These are phyloP conservation scores for Plasmodium reichenowi DNA, from an alignment of 169 alveolate species.

Conservation along the genomic window DNA sequence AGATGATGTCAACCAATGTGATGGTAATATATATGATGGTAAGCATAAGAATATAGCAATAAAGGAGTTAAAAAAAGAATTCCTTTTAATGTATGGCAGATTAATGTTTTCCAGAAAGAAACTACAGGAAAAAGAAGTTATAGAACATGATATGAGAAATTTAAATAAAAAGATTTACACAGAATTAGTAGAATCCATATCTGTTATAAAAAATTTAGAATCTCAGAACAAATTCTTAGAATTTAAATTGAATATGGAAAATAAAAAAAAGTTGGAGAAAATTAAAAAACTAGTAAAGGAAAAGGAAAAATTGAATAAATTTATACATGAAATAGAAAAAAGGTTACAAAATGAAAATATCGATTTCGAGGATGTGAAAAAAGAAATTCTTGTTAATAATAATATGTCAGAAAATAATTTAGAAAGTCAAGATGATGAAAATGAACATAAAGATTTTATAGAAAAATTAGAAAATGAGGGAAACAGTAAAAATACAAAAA, in stretches of 20 bases:
- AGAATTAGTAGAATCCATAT: conserved; percentile 82
- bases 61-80: conserved; percentile 80
- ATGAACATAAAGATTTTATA: background rate
- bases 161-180: conserved; percentile 79
- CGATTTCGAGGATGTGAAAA: conserved; percentile 36
- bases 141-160: conserved; percentile 81
- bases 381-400: conserved; percentile 52
- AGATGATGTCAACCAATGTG: no score
- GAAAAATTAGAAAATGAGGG: conserved; percentile 16
- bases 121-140: conserved; percentile 82
- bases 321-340: conserved; percentile 45
- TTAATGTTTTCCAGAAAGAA: conserved; percentile 75
- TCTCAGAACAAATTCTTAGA: conserved; percentile 67
- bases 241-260: conserved; percentile 48
- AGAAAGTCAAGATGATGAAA: conserved; percentile 51
- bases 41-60: background rate
- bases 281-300: conserved; percentile 24
- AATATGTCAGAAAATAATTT: conserved; percentile 13
- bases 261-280: conserved; percentile 62
- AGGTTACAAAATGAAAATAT: conserved; percentile 43
- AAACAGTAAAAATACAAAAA: background rate
- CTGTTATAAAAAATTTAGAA: conserved; percentile 73
- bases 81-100: conserved; percentile 83
- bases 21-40: no score
- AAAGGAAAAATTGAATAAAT: conserved; percentile 13